Evolutionary conservation across 805 yeast genomes (phyloP), one percentile per base, ranked within the genome.

Genomic region (Spathaspora passalidarum): DNA sequence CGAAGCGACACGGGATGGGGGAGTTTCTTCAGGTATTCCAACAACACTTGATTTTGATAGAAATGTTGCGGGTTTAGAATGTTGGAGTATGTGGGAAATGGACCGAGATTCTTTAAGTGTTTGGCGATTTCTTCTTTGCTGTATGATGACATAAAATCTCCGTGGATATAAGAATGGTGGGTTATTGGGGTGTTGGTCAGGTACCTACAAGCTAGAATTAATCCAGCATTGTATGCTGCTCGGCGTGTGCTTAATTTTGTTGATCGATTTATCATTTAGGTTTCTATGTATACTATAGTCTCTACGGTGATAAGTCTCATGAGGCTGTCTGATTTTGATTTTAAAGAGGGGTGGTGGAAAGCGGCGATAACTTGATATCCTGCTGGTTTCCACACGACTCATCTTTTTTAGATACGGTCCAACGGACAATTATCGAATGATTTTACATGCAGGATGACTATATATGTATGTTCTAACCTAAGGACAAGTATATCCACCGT

Each of bases 1-100:
- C 88, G 73, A n/a, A 94, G 63, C 1, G 96, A 84, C 18, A 92
- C 95, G 0, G 98, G 96, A 61, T 88, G 89, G 0, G 96, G 91
- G n/a, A 60, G 60, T 51, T 81, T 78, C 42, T 77, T 71, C 36
- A 81, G 72, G 79, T 86, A 88, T 32, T 75, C 73, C 57, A 80
- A 65, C 48, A 89, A 68, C 4, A 84, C 79, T 17, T 82, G 80
- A 57, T 86, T 86, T 55, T 90, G 97, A 60, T 88, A 92, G 63
- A 87, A 92, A 60, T 90, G 97, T 59, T 88, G 91, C 18, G 78
- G 76, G 45, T 69, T 72, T 35, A 72, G 52, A 44, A 72, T 70
- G 48, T 57, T 66, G 40, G 73, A 68, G 47, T 68, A 68, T 3
- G 69, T 56, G 2, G 76, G 76, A 47, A 61, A 72, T 6, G 76